Conservation (phyloP, 495 filamentous ascomycete species). For the Talaromyces adpressus region DNA sequence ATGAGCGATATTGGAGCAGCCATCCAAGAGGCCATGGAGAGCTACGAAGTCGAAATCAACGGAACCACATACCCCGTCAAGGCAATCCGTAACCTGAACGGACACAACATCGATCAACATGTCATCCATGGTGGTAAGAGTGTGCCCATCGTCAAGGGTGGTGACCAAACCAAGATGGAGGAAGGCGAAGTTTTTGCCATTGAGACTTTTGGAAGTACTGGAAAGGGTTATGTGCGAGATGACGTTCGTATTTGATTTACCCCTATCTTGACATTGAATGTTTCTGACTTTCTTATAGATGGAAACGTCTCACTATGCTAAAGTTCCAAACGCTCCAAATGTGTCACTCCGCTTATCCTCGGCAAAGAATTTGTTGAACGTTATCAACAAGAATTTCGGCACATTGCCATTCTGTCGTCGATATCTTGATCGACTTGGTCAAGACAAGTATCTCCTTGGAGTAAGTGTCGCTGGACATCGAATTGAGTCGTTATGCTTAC, state of each 20-base stretch:
- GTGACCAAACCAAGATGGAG: constrained; percentile 83
- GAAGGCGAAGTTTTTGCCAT: constrained; percentile 91
- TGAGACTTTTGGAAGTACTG: constrained; percentile 90
- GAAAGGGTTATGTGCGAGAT: constrained; percentile 76
- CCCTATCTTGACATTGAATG: background rate
- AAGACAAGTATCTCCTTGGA: constrained; percentile 82
- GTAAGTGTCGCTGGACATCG: constrained; percentile 37
- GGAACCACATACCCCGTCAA: constrained; percentile 77
- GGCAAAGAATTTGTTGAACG: constrained; percentile 73
- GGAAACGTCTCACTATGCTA: constrained; percentile 74
- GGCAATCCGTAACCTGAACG: constrained; percentile 79
- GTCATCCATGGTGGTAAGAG: constrained; percentile 86
- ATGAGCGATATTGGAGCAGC: constrained; percentile 67
- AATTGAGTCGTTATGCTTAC: constrained; percentile 49
- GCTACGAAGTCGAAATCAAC: constrained; percentile 74
- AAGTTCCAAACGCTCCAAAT: constrained; percentile 55
- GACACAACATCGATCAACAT: constrained; percentile 81
- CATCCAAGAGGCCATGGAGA: constrained; percentile 87
- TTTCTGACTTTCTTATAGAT: constrained; percentile 25
- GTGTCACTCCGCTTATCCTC: constrained; percentile 63
- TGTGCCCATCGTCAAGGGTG: constrained; percentile 80
- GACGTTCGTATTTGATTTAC: constrained; percentile 46
- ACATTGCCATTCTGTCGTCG: constrained; percentile 81
- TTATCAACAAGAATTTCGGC: constrained; percentile 90
- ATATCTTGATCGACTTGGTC: constrained; percentile 78